These are phyloP conservation scores for Incumbomyces lentus DNA, from an alignment of 2,329 filamentous ascomycete genomes.

Conservation along the genomic window DNA sequence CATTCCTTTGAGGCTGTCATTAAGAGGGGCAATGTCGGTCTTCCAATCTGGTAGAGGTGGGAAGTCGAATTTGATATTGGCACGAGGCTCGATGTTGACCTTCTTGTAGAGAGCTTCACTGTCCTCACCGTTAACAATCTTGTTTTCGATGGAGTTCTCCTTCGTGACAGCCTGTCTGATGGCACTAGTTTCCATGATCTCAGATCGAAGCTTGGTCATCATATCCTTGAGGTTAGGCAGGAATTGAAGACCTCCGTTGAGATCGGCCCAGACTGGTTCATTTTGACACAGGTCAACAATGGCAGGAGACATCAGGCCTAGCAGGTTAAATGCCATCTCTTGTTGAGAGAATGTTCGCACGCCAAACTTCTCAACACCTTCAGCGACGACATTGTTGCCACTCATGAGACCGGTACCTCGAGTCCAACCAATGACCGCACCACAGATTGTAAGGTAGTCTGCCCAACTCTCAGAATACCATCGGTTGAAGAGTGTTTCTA, in stretches of 20 bases:
- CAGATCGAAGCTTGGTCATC: constrained; percentile 87
- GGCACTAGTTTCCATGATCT: constrained; percentile 90
- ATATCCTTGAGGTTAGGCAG: constrained; percentile 88
- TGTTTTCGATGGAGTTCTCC: constrained; percentile 93
- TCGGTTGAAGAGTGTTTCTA: constrained; percentile 96
- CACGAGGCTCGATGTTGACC: constrained; percentile 82
- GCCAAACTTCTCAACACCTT: constrained; percentile 91
- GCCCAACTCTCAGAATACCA: constrained; percentile 98
- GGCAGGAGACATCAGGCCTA: constrained; percentile 87
- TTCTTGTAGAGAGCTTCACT: constrained; percentile 92
- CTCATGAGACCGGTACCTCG: constrained; percentile 97
- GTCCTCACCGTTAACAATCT: constrained; percentile 87
- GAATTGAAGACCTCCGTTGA: constrained; percentile 96
- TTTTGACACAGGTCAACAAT: constrained; percentile 92
- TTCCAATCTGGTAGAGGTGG: constrained; percentile 86
- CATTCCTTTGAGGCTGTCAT: constrained; percentile 86
- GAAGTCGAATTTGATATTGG: constrained; percentile 98
- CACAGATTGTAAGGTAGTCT: constrained; percentile 95
- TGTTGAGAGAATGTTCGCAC: constrained; percentile 98
- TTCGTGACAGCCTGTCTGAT: constrained; percentile 88
- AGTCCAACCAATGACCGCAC: constrained; percentile 97
- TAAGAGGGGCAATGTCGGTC: constrained; percentile 76
- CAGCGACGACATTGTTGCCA: constrained; percentile 93
- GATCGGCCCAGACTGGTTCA: constrained; percentile 90
- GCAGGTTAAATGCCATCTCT: constrained; percentile 98